Evolutionary conservation across 352 stramenopile species (phyloP).

Genomic region (Globisporangium sylvaticum): DNA sequence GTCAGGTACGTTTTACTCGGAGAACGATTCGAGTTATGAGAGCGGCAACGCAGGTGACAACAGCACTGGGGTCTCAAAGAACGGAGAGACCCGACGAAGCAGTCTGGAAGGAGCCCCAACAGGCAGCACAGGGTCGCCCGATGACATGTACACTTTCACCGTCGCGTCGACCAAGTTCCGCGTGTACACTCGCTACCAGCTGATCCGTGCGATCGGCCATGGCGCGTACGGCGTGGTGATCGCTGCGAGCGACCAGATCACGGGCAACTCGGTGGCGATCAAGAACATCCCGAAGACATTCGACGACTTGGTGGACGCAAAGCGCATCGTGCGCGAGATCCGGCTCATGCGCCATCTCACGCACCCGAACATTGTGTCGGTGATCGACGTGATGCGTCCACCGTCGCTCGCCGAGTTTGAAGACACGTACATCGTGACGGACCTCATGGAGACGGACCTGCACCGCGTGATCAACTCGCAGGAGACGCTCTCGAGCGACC

Average conservation of each 20-base stretch:
- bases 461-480: slow-evolving; percentile 80
- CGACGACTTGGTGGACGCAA: slow-evolving; percentile 79
- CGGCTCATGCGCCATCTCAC: slow-evolving; percentile 74
- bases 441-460: slow-evolving; percentile 81
- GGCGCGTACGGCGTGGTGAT: slow-evolving; percentile 81
- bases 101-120: not conserved
- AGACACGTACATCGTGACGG: slow-evolving; percentile 83
- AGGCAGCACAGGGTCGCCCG: slow-evolving; percentile 13
- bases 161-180: slow-evolving; percentile 83
- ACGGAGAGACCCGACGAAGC: not conserved
- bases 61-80: not conserved
- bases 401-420: slow-evolving; percentile 70
- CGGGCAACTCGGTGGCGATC: slow-evolving; percentile 78
- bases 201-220: slow-evolving; percentile 79
- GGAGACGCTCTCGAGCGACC: slow-evolving; percentile 61
- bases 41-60: not conserved
- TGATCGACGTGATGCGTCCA: slow-evolving; percentile 74
- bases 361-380: slow-evolving; percentile 69
- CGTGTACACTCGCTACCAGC: slow-evolving; percentile 78
- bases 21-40: slow-evolving; percentile 6
- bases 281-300: slow-evolving; percentile 87
- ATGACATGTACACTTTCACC: slow-evolving; percentile 84
- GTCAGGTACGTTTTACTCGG: slow-evolving; percentile 10
- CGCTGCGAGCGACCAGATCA: slow-evolving; percentile 74
- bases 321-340: slow-evolving; percentile 84